Evolutionary conservation across 2,329 filamentous ascomycete genomes (phyloP).

Genomic region (Fusarium staphyleae): DNA sequence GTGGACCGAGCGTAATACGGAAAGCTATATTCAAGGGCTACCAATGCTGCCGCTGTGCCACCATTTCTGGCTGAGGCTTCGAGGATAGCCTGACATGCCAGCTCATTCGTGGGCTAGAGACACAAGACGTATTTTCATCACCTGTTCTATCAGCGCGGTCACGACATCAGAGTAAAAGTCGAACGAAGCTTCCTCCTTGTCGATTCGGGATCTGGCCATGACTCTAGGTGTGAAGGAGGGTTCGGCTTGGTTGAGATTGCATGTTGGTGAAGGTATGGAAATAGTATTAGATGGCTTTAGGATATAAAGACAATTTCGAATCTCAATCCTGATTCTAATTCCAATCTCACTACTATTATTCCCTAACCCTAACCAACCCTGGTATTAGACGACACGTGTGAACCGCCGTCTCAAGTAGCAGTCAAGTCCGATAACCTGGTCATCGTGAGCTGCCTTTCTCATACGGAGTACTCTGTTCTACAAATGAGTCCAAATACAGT

Average conservation of each 20-base stretch:
- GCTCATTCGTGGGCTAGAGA: not conserved
- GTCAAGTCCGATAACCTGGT: too few relatives aligned
- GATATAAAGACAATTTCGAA: not conserved
- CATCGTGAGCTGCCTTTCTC: too few relatives aligned
- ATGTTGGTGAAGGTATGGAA: slow-evolving; percentile 1
- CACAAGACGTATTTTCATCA: slow-evolving; percentile 33
- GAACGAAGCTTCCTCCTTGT: slow-evolving; percentile 29
- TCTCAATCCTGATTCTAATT: too few relatives aligned
- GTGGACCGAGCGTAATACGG: slow-evolving; percentile 36
- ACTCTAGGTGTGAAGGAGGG: slow-evolving; percentile 24
- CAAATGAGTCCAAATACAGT: too few relatives aligned
- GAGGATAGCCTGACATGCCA: slow-evolving; percentile 31
- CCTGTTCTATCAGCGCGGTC: slow-evolving; percentile 37
- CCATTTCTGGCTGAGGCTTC: slow-evolving; percentile 65
- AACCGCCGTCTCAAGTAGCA: too few relatives aligned
- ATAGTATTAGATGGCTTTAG: not conserved
- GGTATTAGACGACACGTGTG: too few relatives aligned
- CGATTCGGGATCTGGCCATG: slow-evolving; percentile 15
- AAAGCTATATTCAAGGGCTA: slow-evolving; percentile 58
- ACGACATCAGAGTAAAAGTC: slow-evolving; percentile 43
- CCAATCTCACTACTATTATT: too few relatives aligned
- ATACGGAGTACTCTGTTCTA: too few relatives aligned
- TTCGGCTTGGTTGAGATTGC: slow-evolving; percentile 10
- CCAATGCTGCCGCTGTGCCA: slow-evolving; percentile 72
- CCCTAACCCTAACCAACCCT: too few relatives aligned